Base-by-base conservation (phyloP, 495 filamentous ascomycete genomes). In the Bombardia bombarda region DNA sequence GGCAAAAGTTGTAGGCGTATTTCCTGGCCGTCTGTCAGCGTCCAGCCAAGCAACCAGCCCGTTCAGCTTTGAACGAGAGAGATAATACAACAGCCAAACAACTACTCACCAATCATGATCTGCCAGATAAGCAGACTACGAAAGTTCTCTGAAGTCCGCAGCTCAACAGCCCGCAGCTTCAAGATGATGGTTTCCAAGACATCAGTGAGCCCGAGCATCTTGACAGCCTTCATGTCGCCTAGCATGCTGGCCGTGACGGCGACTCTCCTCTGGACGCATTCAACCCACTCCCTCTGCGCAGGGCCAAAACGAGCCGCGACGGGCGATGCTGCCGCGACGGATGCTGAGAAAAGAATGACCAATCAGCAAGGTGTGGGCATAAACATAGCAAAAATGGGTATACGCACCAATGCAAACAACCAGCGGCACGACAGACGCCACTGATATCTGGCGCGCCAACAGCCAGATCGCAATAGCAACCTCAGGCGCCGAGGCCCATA, bases 401-500 rank as follows among this genome's bases (percentile, higher is more conserved):
- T 9, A n/a, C 13, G 8, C 17, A 1, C 9, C 26, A 7, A 28
- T 13, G 13, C 9, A 28, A 10, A 28, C 26, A n/a, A 43, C 2
- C 6, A 25, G 30, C 7, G 63, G 59, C 42, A 79, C 72, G 19
- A 81, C 74, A 28, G 71, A 77, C 2, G 73, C 76, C 3, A 77
- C 52, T 3, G 70, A 70, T 1, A 82, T 48, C 49, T 79, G 72
- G 7, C 61, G 55, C 36, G 72, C 55, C 2, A 82, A 58, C 8
- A 82, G 66, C 39, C 67, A 78, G 19, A 73, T 72, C 0, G 73
- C 76, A 21, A 82, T 22, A 10, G 37, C 69, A 20, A 80, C 67
- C 47, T 79, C 69, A 2, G 68, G 49, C 0, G 60, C 33, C 42
- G 69, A 75, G 0, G 65, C 71, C 72, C 50, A 67, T 2, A 60